Conservation (phyloP, 2,329 filamentous ascomycete species). For the Trichoderma afroharzianum region DNA sequence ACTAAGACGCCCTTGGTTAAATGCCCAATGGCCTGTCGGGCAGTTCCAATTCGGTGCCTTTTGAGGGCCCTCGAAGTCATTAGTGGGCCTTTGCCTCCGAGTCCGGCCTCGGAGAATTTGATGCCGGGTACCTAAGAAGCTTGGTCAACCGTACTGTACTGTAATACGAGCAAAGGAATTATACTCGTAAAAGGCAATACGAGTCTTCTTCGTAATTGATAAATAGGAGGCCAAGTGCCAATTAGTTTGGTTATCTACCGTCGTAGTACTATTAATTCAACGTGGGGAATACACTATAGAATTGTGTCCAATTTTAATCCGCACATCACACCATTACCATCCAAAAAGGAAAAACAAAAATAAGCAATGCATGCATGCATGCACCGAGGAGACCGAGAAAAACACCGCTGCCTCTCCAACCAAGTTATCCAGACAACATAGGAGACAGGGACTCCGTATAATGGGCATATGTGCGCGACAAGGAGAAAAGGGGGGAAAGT, state of each 20-base stretch:
- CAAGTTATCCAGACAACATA: slow-evolving; percentile 16
- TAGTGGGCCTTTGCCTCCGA: slow-evolving; percentile 13
- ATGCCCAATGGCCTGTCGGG: neutral
- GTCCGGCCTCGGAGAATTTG: slow-evolving; percentile 1
- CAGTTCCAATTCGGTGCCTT: neutral
- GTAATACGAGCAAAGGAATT: neutral
- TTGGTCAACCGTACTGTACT: neutral
- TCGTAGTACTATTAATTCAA: slow-evolving; percentile 11
- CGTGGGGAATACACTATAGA: slow-evolving; percentile 2
- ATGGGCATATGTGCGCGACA: neutral
- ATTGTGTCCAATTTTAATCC: slow-evolving; percentile 11
- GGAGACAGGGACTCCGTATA: slow-evolving; percentile 15
- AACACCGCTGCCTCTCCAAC: slow-evolving; percentile 18
- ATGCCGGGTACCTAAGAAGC: neutral
- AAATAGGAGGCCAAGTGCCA: neutral
- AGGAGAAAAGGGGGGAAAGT: neutral
- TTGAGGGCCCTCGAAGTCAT: neutral
- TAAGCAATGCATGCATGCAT: slow-evolving; percentile 8
- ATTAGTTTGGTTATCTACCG: slow-evolving; percentile 4
- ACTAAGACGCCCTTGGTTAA: neutral
- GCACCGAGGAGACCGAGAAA: neutral
- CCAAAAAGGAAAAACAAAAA: neutral
- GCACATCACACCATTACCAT: slow-evolving; percentile 11
- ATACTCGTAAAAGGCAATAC: neutral
- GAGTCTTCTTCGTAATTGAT: neutral